Conservation (phyloP, 768 basidiomycete genomes). For the Collybia mongolica region DNA sequence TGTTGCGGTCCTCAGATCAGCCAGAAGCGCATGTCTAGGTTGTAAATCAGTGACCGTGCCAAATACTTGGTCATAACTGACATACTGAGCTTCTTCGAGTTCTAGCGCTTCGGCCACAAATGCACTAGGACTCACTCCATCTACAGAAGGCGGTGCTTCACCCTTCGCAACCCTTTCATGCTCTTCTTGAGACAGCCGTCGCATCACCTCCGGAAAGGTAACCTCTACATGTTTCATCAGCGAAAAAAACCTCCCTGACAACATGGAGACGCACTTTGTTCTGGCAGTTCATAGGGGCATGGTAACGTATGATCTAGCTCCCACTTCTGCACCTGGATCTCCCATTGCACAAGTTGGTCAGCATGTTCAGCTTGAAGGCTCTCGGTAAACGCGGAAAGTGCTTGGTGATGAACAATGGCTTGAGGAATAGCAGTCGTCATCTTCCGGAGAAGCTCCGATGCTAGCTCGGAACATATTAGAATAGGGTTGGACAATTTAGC, state of each 20-base stretch:
- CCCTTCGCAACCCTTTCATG: not conserved
- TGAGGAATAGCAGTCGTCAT: constrained; percentile 7
- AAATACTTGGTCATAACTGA: not conserved
- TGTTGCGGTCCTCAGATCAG: not conserved
- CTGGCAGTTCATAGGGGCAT: too few relatives aligned
- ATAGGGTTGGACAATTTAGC: not conserved
- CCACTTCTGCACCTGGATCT: constrained; percentile 1
- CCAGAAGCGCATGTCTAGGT: not conserved
- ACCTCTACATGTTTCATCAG: not conserved
- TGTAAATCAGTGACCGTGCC: not conserved
- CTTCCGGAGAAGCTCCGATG: constrained; percentile 1
- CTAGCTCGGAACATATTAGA: not conserved
- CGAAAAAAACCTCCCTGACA: not conserved
- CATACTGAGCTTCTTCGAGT: constrained; percentile 10
- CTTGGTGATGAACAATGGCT: constrained; percentile 7
- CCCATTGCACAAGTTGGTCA: not conserved
- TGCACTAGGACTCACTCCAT: not conserved
- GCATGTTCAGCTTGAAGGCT: constrained; percentile 3
- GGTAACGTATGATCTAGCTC: not conserved
- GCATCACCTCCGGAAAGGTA: not conserved
- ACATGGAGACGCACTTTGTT: too few relatives aligned
- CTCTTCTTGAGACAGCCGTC: not conserved
- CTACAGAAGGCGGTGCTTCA: not conserved
- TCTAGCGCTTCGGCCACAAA: constrained; percentile 10
- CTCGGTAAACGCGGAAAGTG: constrained; percentile 5